Evolutionary conservation across 495 filamentous ascomycete species (phyloP).

Genomic region (Talaromyces adpressus): DNA sequence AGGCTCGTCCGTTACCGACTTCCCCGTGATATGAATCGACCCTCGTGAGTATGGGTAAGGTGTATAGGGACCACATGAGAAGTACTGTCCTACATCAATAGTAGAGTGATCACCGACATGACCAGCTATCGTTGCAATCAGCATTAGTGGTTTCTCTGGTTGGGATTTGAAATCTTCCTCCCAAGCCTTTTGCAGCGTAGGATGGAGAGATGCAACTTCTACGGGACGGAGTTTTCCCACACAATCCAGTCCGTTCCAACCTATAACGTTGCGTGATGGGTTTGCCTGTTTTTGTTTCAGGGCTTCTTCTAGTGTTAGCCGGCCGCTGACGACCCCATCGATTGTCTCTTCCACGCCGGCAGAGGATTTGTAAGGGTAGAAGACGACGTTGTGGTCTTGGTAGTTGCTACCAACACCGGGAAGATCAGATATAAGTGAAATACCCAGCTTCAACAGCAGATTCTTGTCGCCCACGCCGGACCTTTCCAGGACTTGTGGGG

Average conservation of each 20-base stretch:
- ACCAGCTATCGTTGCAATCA: constrained; percentile 15
- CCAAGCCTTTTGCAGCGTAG: constrained; percentile 33
- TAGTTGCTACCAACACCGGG: constrained; percentile 41
- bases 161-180: constrained; percentile 35
- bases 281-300: constrained; percentile 9
- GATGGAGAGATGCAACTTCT: constrained; percentile 31
- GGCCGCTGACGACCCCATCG: constrained; percentile 28
- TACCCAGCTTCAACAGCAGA: constrained; percentile 27
- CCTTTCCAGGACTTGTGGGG: constrained; percentile 52
- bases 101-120: constrained; percentile 23
- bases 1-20: constrained; percentile 15
- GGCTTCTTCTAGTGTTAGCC: constrained; percentile 10
- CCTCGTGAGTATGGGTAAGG: constrained; percentile 51
- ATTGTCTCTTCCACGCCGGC: constrained; percentile 25
- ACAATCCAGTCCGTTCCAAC: constrained; percentile 43
- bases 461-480: constrained; percentile 48
- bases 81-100: constrained; percentile 27
- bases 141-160: constrained; percentile 29
- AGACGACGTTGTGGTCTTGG: constrained; percentile 37
- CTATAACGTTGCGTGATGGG: constrained; percentile 20
- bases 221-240: constrained; percentile 34
- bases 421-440: constrained; percentile 31
- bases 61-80: constrained; percentile 28
- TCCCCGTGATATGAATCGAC: constrained; percentile 44
- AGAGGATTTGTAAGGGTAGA: constrained; percentile 21